These are phyloP conservation scores for Spergularia azorica DNA, from an alignment of 179 eudicot species.

Conservation along the genomic window DNA sequence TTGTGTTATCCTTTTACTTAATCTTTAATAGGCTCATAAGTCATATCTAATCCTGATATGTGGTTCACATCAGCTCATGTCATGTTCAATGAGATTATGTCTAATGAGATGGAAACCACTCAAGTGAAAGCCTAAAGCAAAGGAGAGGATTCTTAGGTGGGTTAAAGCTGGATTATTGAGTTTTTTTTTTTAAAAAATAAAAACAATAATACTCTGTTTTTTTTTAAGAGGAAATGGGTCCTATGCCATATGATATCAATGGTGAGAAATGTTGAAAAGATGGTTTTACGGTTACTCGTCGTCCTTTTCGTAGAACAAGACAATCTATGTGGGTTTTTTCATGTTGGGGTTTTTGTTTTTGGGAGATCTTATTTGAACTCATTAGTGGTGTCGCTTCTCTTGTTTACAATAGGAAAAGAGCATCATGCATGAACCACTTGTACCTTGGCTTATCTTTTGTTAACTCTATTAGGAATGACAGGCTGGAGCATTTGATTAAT, in stretches of 20 bases:
- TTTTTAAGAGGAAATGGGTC: slow-evolving; percentile 9
- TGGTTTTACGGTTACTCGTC: slow-evolving; percentile 4
- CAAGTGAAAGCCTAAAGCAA: slow-evolving; percentile 20
- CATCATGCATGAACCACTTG: slow-evolving; percentile 21
- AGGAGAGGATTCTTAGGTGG: slow-evolving; percentile 6
- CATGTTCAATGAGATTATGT: slow-evolving; percentile 24
- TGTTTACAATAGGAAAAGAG: slow-evolving; percentile 12
- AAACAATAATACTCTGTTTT: slow-evolving; percentile 16
- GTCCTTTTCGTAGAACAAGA: slow-evolving; percentile 24
- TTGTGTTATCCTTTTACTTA: background rate
- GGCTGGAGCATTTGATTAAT: too few relatives aligned
- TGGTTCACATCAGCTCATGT: slow-evolving; percentile 18
- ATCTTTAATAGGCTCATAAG: background rate
- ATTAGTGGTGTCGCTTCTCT: slow-evolving; percentile 17
- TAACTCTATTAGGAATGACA: background rate
- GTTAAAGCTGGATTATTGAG: slow-evolving; percentile 23
- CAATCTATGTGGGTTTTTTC: slow-evolving; percentile 25
- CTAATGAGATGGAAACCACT: slow-evolving; percentile 26
- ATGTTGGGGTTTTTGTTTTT: slow-evolving; percentile 12
- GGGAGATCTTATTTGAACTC: slow-evolving; percentile 16
- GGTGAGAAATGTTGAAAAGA: slow-evolving; percentile 10
- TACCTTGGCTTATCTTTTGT: background rate
- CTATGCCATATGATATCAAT: background rate
- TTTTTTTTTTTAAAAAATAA: background rate
- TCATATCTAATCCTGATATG: background rate